Evolutionary conservation across 2,329 filamentous ascomycete genomes (phyloP).

Genomic region (Aspergillus luchuensis): DNA sequence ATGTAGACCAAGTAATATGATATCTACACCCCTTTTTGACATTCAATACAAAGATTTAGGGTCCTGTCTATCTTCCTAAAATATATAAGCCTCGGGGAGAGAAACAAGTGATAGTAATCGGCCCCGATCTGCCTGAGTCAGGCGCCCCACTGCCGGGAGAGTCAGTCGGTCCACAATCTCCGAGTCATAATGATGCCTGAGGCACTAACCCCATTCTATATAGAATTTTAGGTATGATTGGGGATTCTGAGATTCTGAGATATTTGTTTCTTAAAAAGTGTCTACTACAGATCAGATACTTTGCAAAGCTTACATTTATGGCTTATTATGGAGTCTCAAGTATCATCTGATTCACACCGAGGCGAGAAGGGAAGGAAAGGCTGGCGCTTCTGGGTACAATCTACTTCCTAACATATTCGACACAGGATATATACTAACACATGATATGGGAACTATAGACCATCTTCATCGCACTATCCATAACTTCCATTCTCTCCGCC

Average conservation of each 20-base stretch:
- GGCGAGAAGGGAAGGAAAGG: not conserved
- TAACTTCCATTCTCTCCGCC: conserved; percentile 14
- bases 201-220: not conserved
- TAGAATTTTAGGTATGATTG: not conserved
- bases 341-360: too few species aligned
- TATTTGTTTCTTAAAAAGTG: rapidly evolving
- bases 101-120: too few species aligned
- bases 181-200: not conserved
- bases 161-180: too few species aligned
- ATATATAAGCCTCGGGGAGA: too few species aligned
- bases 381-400: not conserved
- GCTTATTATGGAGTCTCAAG: not conserved
- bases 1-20: too few species aligned
- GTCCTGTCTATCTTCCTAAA: too few species aligned
- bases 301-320: not conserved
- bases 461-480: not conserved
- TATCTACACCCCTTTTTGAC: too few species aligned
- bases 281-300: not conserved
- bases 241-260: not conserved
- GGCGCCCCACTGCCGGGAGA: not conserved
- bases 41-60: too few species aligned
- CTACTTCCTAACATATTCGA: not conserved
- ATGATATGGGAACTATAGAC: not conserved
- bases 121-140: not conserved
- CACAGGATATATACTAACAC: too few species aligned